Conservation (phyloP, 2,329 filamentous ascomycete genomes). For the Colletotrichum nymphaeae region DNA sequence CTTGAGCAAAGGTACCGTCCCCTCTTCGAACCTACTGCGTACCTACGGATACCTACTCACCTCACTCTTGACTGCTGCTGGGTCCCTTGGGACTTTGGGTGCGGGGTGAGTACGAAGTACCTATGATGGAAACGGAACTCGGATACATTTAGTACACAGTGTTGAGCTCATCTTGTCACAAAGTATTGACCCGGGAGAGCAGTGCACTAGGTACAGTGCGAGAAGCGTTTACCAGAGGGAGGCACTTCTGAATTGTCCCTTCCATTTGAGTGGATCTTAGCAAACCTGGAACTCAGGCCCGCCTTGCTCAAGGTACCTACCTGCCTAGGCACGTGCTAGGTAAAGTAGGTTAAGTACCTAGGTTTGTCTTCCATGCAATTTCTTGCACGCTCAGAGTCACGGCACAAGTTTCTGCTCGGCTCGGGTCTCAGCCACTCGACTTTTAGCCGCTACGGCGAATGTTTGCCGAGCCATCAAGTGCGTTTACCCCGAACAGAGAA, state of each 20-base stretch:
- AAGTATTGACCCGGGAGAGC: too few species aligned
- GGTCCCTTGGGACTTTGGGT: not conserved
- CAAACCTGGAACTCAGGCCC: not conserved
- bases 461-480: not conserved
- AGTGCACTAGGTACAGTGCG: too few species aligned
- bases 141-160: not conserved
- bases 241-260: not conserved
- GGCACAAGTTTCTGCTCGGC: not conserved
- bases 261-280: not conserved
- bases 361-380: not conserved
- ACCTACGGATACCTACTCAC: not conserved
- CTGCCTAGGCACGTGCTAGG: too few species aligned
- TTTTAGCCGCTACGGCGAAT: conserved; percentile 6
- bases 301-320: too few species aligned
- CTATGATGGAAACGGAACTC: not conserved
- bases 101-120: not conserved
- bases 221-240: too few species aligned
- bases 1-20: too few species aligned
- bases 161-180: too few species aligned
- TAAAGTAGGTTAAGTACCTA: too few species aligned
- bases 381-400: not conserved
- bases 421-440: not conserved
- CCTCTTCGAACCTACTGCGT: too few species aligned
- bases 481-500: not conserved
- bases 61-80: not conserved